A percentile compares a stretch with the other conserved stretches of the same genome.
These are phyloP conservation scores for Xylariomycetidae sp. DNA, from an alignment of 2,329 filamentous ascomycete genomes.

Conservation along the genomic window DNA sequence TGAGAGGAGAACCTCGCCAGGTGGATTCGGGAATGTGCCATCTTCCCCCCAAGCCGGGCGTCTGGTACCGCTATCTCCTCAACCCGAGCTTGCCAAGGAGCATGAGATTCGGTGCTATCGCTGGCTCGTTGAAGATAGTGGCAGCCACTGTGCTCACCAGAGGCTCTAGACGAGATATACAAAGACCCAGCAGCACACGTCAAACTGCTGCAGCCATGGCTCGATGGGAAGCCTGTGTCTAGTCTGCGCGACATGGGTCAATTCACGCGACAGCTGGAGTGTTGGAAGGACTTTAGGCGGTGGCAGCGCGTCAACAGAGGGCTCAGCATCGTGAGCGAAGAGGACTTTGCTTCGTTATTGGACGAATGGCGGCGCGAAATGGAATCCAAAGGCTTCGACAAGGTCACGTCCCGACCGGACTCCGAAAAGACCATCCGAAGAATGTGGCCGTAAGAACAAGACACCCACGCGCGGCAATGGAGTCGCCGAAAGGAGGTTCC, in stretches of 20 bases:
- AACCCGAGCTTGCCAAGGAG: too few species aligned
- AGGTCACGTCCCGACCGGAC: neutral
- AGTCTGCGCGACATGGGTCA: neutral
- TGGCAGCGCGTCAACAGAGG: constrained; percentile 4
- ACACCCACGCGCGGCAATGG: too few species aligned
- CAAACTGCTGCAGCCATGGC: constrained; percentile 1
- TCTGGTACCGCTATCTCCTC: too few species aligned
- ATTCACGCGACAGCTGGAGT: constrained; percentile 2
- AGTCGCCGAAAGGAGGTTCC: neutral
- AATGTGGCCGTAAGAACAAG: constrained; percentile 1
- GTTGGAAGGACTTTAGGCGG: constrained; percentile 4
- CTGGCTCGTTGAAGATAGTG: too few species aligned
- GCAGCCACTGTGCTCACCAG: too few species aligned
- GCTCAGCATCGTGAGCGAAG: neutral
- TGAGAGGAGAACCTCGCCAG: too few species aligned
- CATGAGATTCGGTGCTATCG: too few species aligned
- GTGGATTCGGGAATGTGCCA: too few species aligned
- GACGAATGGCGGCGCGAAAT: constrained; percentile 2
- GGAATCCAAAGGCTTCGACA: neutral
- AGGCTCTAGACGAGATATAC: constrained; percentile 3
- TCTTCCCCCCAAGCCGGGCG: too few species aligned
- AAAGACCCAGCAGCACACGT: neutral
- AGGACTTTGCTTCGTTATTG: constrained; percentile 1
- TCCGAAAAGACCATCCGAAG: neutral
- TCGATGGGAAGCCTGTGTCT: neutral